Evolutionary conservation across 2,329 filamentous ascomycete genomes (phyloP), one percentile per base, ranked within the genome.

Genomic region (Volutella citrinella): DNA sequence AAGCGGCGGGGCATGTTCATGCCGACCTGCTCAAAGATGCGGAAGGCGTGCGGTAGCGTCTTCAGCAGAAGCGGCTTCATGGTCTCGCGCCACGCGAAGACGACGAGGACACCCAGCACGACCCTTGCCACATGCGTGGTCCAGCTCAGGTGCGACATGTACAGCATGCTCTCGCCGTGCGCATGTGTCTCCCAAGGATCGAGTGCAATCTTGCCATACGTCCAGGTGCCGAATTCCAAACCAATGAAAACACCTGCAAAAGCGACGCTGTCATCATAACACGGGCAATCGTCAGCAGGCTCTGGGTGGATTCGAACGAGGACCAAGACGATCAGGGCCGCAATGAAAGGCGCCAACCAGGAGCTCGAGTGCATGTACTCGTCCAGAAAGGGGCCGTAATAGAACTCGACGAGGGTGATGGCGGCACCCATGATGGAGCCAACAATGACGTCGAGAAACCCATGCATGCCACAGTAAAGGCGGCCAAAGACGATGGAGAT

Each of bases 381-480:
- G 46, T 95, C 87, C 38, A 94, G 74, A 4, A 66, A 58, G 2
- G 76, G 68, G 8, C 73, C 76, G 43, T 76, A 76, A 49, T 77
- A 69, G 53, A 78, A 81, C 54, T 83, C 78, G 42, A 78, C 46
- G 18, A 75, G 57, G 16, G 73, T 74, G 44, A 83, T 76, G 32
- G 75, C 63, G 10, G 81, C 83, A 19, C 93, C 93, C 36, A 96
- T 72, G 11, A 80, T 51, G 34, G 84, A 87, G 7, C 93, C 93
- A 36, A 93, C 63, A 11, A 93, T 65, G 16, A 97, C 89, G 61
- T 98, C 93, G 26, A 93, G 72, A 64, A 97, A 95, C 10, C 93
- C 93, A 64, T 98, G 93, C 93, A 98, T 98, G 42, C 93, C 93
- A 57, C 93, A 98, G 67, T 98, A 97, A 21, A 98, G 70, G 14